Evolutionary conservation across 108 stramenopile species (phyloP), one percentile per base, ranked within the genome.

Genomic region (Nitzschia sp.): DNA sequence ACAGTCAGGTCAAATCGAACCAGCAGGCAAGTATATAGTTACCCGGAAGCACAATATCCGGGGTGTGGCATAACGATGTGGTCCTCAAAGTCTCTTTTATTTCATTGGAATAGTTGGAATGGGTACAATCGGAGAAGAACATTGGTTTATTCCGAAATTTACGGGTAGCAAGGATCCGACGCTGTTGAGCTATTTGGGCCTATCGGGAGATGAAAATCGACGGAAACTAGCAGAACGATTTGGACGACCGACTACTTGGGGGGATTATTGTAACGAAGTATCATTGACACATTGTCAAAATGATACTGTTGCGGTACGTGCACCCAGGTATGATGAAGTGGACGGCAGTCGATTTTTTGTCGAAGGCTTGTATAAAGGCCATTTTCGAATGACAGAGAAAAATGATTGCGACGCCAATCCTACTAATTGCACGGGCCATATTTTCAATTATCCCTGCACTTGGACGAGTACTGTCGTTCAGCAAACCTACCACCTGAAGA

Each of bases 91-190:
- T n/a, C n/a, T n/a, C n/a, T n/a, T n/a, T n/a, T n/a, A n/a, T n/a
- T n/a, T n/a, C n/a, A n/a, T n/a, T n/a, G n/a, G n/a, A n/a, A n/a
- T n/a, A n/a, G n/a, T 48, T 13, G 33, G 24, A 1, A 42, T 24
- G 2, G 61, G 54, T 30, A 15, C 32, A 17, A 15, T 51, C 0
- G 64, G 38, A 15, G 18, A 75, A 60, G 18, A 23, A 26, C 19
- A 11, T 6, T 79, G 74, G 72, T 80, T 72, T 46, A 60, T 86
- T 58, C 65, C 79, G 17, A 62, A 60, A 36, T 75, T 58, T 63
- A 68, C 76, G 2, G 76, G 49, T 0, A 54, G 55, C 34, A n/a
- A 34, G 28, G 53, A 86, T 68, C 79, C 76, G 5, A 24, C 47
- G 2, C 46, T 83, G 15, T 19, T 55, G 15, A 59, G 59, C 13